Conservation (phyloP, 768 basidiomycete species). For the Xanthoconium purpureum region DNA sequence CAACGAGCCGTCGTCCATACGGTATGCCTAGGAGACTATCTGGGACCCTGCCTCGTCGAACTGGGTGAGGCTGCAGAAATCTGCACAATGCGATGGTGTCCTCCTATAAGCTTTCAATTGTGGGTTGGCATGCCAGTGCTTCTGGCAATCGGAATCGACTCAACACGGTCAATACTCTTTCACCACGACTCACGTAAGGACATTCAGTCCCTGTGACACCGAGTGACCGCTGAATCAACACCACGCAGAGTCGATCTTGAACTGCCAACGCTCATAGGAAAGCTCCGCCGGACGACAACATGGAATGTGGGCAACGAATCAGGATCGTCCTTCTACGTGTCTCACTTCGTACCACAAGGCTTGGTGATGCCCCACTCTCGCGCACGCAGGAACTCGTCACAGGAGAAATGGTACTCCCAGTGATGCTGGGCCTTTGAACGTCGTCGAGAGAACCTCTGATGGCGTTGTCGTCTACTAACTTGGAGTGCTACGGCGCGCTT, state of each 20-base stretch:
- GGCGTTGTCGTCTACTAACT: constrained; percentile 50
- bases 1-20: constrained; percentile 11
- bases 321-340: neutral
- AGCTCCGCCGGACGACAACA: constrained; percentile 87
- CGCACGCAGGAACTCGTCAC: constrained; percentile 30
- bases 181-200: constrained; percentile 81
- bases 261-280: constrained; percentile 78
- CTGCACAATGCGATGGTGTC: constrained; percentile 53
- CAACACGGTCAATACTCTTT: constrained; percentile 69
- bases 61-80: constrained; percentile 79
- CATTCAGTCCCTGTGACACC: neutral
- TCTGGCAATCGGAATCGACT: constrained; percentile 83
- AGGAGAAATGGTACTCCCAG: constrained; percentile 44
- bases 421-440: constrained; percentile 52
- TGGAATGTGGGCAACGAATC: constrained; percentile 70
- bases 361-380: constrained; percentile 14
- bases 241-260: constrained; percentile 87
- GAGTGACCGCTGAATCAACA: constrained; percentile 57
- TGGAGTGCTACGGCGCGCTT: constrained; percentile 46
- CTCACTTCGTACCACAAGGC: constrained; percentile 46
- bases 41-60: constrained; percentile 80
- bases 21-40: constrained; percentile 84
- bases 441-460: constrained; percentile 58
- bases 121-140: constrained; percentile 92
- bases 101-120: constrained; percentile 84